These are phyloP conservation scores for Breviolum minutum DNA, from an alignment of 73 alveolate genomes.

Conservation along the genomic window DNA sequence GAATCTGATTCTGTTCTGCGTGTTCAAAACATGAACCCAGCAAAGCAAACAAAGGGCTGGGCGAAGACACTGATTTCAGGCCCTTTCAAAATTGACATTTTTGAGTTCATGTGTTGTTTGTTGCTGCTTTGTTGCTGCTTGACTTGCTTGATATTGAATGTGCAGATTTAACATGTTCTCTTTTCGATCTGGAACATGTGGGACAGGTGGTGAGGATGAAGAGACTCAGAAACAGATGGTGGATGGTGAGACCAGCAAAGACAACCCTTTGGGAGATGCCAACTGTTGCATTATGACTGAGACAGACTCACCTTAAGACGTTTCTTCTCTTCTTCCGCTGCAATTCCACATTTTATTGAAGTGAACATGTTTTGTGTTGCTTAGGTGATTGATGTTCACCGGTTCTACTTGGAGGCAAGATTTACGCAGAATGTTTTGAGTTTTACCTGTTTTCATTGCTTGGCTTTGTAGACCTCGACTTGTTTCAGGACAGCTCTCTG, in stretches of 20 bases:
- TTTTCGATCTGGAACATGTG: neutral
- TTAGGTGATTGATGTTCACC: slow-evolving; percentile 78
- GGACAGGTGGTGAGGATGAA: slow-evolving; percentile 36
- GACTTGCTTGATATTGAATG: no score
- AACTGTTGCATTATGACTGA: neutral
- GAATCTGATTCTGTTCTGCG: slow-evolving; percentile 81
- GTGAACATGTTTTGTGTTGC: neutral
- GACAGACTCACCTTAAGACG: neutral
- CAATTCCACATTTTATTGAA: neutral
- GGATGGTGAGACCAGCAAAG: neutral
- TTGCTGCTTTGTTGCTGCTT: no score
- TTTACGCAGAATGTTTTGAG: neutral
- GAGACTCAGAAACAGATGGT: slow-evolving; percentile 43
- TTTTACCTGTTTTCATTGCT: neutral
- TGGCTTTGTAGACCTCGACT: neutral
- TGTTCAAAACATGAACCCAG: slow-evolving; percentile 75
- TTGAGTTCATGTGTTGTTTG: neutral
- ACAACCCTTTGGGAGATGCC: neutral
- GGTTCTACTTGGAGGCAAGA: slow-evolving; percentile 72
- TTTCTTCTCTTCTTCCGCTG: neutral
- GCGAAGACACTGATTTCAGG: slow-evolving; percentile 70
- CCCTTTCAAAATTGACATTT: neutral
- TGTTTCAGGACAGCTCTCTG: slow-evolving; percentile 30
- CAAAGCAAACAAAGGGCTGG: slow-evolving; percentile 89
- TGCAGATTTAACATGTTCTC: no score